Conservation (phyloP, 2,329 filamentous ascomycete genomes). For the Epichloe festucae region DNA sequence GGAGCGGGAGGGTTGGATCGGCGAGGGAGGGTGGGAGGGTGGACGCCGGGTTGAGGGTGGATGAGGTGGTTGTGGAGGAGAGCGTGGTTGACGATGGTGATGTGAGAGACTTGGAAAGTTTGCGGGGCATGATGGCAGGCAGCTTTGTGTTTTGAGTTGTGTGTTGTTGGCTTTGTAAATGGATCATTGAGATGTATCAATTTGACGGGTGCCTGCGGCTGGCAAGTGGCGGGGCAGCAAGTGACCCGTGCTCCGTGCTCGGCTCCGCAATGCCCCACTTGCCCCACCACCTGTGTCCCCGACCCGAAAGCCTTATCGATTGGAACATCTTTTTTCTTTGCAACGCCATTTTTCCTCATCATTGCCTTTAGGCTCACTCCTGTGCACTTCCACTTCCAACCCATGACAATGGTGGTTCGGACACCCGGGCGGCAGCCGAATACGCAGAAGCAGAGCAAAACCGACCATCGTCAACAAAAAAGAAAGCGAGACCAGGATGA, state of each 20-base stretch:
- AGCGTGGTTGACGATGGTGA: constrained; percentile 1
- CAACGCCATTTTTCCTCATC: not conserved
- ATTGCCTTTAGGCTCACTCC: not conserved
- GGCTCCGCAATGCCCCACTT: not conserved
- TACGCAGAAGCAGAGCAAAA: constrained; percentile 17
- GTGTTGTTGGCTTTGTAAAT: no score
- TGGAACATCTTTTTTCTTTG: not conserved
- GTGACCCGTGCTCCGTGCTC: no score
- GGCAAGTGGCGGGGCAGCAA: no score
- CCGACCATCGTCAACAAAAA: constrained; percentile 22
- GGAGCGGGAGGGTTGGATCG: constrained; percentile 52
- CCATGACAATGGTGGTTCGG: constrained; percentile 17
- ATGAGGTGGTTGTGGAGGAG: not conserved
- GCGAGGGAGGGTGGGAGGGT: constrained; percentile 28
- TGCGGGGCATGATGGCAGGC: constrained; percentile 16
- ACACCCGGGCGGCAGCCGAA: constrained; percentile 13
- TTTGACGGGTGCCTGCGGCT: no score
- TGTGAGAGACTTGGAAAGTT: constrained; percentile 17
- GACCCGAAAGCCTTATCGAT: not conserved
- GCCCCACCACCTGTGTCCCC: not conserved
- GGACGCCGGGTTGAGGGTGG: not conserved
- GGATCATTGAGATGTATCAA: no score
- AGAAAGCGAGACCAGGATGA: constrained; percentile 25
- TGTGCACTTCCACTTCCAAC: no score
- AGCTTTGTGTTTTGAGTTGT: no score